phyloP scores from a whole-genome alignment of 1,284 basidiomycete species.

The Leccinum subfulvum region DNA sequence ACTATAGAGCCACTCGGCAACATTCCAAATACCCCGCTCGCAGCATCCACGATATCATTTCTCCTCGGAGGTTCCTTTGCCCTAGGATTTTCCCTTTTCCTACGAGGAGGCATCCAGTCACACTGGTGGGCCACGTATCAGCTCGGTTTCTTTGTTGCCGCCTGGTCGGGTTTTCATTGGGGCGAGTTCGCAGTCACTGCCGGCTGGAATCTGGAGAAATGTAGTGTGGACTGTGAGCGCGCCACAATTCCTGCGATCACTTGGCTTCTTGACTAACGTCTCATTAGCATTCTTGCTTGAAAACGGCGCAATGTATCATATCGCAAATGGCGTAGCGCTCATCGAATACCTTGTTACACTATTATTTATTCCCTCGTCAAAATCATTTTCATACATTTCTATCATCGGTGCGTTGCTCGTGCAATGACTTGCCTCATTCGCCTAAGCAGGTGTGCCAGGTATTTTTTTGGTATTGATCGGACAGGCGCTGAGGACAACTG shows the following conservation, averaged over 20 bases:
- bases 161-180: conserved; percentile 89
- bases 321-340: conserved; percentile 80
- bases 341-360: conserved; percentile 77
- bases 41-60: conserved; percentile 72
- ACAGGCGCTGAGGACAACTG: conserved; percentile 79
- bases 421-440: background rate
- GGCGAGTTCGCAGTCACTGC: conserved; percentile 95
- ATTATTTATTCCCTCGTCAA: conserved; percentile 63
- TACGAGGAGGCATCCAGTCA: conserved; percentile 42
- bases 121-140: conserved; percentile 73
- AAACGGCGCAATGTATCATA: conserved; percentile 84
- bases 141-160: conserved; percentile 78
- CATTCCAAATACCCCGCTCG: conserved; percentile 83
- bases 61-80: conserved; percentile 65
- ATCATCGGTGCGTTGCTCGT: conserved; percentile 47
- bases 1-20: conserved; percentile 48
- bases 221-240: conserved; percentile 87
- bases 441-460: conserved; percentile 42
- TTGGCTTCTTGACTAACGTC: conserved; percentile 1
- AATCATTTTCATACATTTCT: conserved; percentile 55
- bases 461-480: conserved; percentile 64
- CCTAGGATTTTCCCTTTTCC: conserved; percentile 51
- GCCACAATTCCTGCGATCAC: background rate
- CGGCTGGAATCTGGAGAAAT: conserved; percentile 91
- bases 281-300: conserved; percentile 86